Evolutionary conservation across 2,329 filamentous ascomycete species (phyloP).

Genomic region (Neobulgaria alba): DNA sequence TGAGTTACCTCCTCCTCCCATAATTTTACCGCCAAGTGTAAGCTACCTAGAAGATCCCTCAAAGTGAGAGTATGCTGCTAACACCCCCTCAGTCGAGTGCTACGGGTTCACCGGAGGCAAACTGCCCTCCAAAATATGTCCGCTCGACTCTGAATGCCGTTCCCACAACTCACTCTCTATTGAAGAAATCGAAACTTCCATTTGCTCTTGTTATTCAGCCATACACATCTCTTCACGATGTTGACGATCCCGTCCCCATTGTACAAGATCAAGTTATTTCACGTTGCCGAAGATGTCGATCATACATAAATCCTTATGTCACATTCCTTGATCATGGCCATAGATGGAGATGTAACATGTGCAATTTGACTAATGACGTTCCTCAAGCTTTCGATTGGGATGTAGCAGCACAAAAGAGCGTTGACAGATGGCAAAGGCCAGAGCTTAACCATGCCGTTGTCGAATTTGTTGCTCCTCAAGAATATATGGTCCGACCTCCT

Average conservation of each 20-base stretch:
- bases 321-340: slow-evolving; percentile 95
- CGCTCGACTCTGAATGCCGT: slow-evolving; percentile 92
- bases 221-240: slow-evolving; percentile 85
- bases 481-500: slow-evolving; percentile 98
- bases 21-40: slow-evolving; percentile 87
- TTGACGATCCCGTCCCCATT: slow-evolving; percentile 83
- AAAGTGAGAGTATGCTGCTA: slow-evolving; percentile 27
- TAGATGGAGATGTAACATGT: slow-evolving; percentile 99
- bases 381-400: slow-evolving; percentile 99
- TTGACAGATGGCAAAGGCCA: slow-evolving; percentile 84
- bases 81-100: slow-evolving; percentile 62
- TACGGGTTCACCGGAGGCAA: slow-evolving; percentile 82
- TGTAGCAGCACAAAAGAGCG: slow-evolving; percentile 77
- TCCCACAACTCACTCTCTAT: slow-evolving; percentile 80
- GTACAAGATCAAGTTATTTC: slow-evolving; percentile 97
- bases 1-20: slow-evolving; percentile 82
- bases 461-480: slow-evolving; percentile 94
- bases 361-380: slow-evolving; percentile 95
- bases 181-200: slow-evolving; percentile 95
- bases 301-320: slow-evolving; percentile 97
- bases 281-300: slow-evolving; percentile 86
- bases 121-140: slow-evolving; percentile 89
- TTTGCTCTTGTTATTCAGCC: slow-evolving; percentile 95
- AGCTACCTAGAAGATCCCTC: slow-evolving; percentile 33
- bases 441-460: slow-evolving; percentile 96